Conservation (phyloP, 495 filamentous ascomycete genomes). For the Neurospora sp. region DNA sequence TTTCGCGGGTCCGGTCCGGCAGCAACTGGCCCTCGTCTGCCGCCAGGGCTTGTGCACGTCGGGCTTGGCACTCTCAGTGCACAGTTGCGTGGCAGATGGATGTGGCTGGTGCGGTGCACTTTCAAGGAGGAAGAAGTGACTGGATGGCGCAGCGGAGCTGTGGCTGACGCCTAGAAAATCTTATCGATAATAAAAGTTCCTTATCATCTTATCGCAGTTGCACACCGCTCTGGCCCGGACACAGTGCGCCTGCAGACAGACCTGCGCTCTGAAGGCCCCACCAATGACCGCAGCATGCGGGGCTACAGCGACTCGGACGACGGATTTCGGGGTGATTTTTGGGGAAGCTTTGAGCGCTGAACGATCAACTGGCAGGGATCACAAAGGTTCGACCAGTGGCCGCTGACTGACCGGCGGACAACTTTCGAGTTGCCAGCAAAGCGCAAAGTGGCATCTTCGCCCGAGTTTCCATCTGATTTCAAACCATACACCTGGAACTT, state of each 20-base stretch:
- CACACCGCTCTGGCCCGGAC: neutral
- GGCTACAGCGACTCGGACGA: neutral
- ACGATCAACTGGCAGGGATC: neutral
- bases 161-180: neutral
- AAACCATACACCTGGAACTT: slow-evolving; percentile 13
- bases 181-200: neutral
- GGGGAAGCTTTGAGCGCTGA: neutral
- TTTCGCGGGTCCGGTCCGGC: slow-evolving; percentile 8
- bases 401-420: neutral
- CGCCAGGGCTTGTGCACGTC: neutral
- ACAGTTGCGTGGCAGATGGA: neutral
- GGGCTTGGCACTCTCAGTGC: neutral
- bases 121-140: neutral
- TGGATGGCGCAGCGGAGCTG: neutral
- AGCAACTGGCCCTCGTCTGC: neutral
- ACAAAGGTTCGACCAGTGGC: slow-evolving; percentile 4
- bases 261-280: neutral
- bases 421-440: neutral
- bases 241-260: neutral
- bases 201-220: neutral
- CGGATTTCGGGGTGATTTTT: neutral
- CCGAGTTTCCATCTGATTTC: slow-evolving; percentile 12
- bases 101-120: neutral
- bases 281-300: neutral
- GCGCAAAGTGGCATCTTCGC: slow-evolving; percentile 28